phyloP scores from a whole-genome alignment of 768 basidiomycete genomes.

The Termitomyces sp. region DNA sequence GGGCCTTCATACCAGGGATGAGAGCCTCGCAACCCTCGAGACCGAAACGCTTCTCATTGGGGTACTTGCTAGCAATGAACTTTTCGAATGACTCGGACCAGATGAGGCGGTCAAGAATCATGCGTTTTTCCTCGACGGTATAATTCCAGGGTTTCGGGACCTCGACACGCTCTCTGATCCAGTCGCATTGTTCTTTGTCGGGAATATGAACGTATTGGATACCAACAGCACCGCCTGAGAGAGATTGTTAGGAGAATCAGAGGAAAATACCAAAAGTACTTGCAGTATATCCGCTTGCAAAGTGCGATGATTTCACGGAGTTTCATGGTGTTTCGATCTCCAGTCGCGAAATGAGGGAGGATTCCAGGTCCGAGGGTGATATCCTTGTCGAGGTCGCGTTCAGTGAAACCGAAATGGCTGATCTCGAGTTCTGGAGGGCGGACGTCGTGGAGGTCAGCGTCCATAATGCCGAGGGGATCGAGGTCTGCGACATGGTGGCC shows the following conservation, averaged over 20 bases:
- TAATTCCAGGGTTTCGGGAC: constrained; percentile 97
- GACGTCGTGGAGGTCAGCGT: constrained; percentile 76
- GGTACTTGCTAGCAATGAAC: constrained; percentile 97
- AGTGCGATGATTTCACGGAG: constrained; percentile 88
- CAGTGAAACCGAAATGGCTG: constrained; percentile 92
- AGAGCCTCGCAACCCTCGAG: constrained; percentile 97
- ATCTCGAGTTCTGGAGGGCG: constrained; percentile 89
- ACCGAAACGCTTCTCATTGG: constrained; percentile 99
- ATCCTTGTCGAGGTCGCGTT: constrained; percentile 90
- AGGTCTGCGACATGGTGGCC: constrained; percentile 96
- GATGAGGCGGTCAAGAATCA: constrained; percentile 98
- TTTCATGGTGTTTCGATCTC: constrained; percentile 82
- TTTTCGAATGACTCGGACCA: constrained; percentile 99
- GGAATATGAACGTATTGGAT: constrained; percentile 95
- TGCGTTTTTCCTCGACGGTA: constrained; percentile 95
- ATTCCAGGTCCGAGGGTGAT: constrained; percentile 95
- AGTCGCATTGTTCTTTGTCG: constrained; percentile 98
- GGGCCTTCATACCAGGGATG: constrained; percentile 98
- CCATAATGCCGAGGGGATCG: constrained; percentile 91
- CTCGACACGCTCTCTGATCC: constrained; percentile 96
- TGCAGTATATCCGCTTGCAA: constrained; percentile 92
- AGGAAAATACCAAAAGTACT: not conserved
- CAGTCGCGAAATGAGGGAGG: constrained; percentile 88
- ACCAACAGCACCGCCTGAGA: constrained; percentile 76
- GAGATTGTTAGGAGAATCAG: constrained; percentile 1